phyloP scores from a whole-genome alignment of 2,329 filamentous ascomycete species.

The Chaetomium sp. region DNA sequence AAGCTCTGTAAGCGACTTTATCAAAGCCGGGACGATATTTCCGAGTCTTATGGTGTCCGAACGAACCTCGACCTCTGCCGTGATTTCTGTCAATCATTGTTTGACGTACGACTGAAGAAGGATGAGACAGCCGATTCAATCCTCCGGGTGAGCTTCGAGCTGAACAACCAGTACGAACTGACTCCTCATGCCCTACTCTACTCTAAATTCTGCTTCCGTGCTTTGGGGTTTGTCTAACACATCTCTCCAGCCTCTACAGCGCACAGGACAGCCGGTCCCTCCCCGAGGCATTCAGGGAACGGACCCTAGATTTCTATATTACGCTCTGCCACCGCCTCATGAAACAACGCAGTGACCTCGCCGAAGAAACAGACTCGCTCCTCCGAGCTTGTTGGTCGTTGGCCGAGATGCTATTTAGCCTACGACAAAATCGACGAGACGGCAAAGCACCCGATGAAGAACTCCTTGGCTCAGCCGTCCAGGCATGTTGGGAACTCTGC shows the following conservation, averaged over 20 bases:
- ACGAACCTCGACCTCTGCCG: conserved; percentile 80
- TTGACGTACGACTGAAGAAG: conserved; percentile 72
- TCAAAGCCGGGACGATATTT: conserved; percentile 66
- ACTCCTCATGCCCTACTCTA: not conserved
- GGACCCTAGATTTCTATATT: conserved; percentile 90
- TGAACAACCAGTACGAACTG: conserved; percentile 72
- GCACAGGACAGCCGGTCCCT: conserved; percentile 73
- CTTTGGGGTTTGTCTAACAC: conserved; percentile 22
- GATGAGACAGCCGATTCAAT: conserved; percentile 81
- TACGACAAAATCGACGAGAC: conserved; percentile 75
- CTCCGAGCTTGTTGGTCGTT: conserved; percentile 83
- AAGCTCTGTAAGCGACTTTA: conserved; percentile 85
- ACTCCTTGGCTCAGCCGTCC: conserved; percentile 76
- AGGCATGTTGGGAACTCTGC: conserved; percentile 91
- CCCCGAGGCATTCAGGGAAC: conserved; percentile 79
- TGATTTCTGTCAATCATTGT: conserved; percentile 86
- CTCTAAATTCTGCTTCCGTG: not conserved
- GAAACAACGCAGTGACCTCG: conserved; percentile 77
- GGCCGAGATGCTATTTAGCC: conserved; percentile 86
- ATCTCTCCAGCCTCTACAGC: conserved; percentile 62
- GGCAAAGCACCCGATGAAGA: conserved; percentile 72
- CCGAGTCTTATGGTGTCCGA: conserved; percentile 59
- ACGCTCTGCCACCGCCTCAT: conserved; percentile 92
- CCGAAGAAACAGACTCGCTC: conserved; percentile 76
- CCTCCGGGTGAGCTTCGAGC: conserved; percentile 83